phyloP scores from a whole-genome alignment of 1,284 basidiomycete genomes.

The Hymenochaete sp. region DNA sequence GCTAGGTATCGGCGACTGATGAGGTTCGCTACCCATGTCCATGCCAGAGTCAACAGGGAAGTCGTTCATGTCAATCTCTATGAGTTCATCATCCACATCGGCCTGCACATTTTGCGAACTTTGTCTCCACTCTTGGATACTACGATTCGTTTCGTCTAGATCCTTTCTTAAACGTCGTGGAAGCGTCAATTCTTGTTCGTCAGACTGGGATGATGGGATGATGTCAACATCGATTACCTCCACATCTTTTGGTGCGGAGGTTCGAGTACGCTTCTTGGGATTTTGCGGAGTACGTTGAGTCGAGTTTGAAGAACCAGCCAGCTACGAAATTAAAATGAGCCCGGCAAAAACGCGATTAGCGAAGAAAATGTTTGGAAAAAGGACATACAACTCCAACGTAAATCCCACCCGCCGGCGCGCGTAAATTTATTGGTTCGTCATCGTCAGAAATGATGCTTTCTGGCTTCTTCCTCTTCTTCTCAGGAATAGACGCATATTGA shows the following conservation, averaged over 20 bases:
- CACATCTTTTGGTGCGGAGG: no score
- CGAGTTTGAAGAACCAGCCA: no score
- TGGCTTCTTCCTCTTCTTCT: slow-evolving; percentile 9
- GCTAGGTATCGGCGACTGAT: no score
- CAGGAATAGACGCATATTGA: neutral
- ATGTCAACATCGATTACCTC: no score
- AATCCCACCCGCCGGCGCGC: slow-evolving; percentile 8
- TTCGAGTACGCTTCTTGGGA: no score
- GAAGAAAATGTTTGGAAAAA: no score
- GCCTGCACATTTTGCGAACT: slow-evolving; percentile 23
- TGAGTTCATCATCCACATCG: no score
- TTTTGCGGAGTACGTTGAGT: no score
- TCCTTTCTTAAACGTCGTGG: slow-evolving; percentile 24
- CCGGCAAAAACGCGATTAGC: no score
- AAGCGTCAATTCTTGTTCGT: slow-evolving; percentile 47
- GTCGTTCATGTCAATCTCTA: slow-evolving; percentile 5
- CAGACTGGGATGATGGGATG: slow-evolving; percentile 61
- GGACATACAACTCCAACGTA: no score
- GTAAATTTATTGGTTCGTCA: slow-evolving; percentile 5
- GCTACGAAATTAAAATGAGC: no score
- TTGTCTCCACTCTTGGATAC: slow-evolving; percentile 36
- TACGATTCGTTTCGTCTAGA: slow-evolving; percentile 29
- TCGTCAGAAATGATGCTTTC: slow-evolving; percentile 4
- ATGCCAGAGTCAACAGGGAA: slow-evolving; percentile 16
- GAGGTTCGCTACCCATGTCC: slow-evolving; percentile 25